Conservation (phyloP, 192 early-diverging fungal genomes). For the Neocallimastix lanati region DNA sequence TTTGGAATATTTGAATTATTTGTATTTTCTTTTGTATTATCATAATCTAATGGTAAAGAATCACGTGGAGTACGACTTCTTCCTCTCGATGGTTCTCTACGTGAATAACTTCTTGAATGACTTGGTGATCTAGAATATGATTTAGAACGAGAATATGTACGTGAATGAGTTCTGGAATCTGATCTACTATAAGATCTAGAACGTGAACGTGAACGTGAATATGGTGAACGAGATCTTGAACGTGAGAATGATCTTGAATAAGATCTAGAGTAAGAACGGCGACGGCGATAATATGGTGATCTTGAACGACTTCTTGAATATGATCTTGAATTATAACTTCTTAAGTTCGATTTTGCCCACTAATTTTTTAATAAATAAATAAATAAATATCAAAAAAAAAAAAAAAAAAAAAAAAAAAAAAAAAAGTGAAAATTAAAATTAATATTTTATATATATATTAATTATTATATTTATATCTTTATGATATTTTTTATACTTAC, state of each 20-base stretch:
- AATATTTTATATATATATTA: too few relatives aligned
- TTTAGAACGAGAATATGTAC: neutral
- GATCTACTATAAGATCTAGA: neutral
- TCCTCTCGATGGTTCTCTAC: neutral
- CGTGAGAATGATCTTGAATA: neutral
- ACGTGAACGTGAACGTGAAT: neutral
- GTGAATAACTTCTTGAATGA: neutral
- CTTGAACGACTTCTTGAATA: neutral
- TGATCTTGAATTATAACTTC: neutral
- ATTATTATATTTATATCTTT: too few relatives aligned
- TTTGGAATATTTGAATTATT: neutral
- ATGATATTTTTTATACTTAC: conserved; percentile 8
- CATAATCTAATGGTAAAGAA: neutral
- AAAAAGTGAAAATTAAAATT: too few relatives aligned
- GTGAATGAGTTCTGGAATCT: neutral
- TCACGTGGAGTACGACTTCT: neutral
- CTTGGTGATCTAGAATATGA: neutral
- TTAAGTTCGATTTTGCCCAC: neutral
- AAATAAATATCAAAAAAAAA: neutral
- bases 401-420: neutral
- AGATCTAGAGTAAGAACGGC: neutral
- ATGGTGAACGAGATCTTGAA: neutral
- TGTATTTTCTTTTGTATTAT: neutral
- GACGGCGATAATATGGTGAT: neutral
- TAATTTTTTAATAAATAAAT: too few relatives aligned